A percentile compares a stretch with the other conserved stretches of the same genome.
Conservation (phyloP, 2,329 filamentous ascomycete species). For the Ilyonectria mors-panacis region DNA sequence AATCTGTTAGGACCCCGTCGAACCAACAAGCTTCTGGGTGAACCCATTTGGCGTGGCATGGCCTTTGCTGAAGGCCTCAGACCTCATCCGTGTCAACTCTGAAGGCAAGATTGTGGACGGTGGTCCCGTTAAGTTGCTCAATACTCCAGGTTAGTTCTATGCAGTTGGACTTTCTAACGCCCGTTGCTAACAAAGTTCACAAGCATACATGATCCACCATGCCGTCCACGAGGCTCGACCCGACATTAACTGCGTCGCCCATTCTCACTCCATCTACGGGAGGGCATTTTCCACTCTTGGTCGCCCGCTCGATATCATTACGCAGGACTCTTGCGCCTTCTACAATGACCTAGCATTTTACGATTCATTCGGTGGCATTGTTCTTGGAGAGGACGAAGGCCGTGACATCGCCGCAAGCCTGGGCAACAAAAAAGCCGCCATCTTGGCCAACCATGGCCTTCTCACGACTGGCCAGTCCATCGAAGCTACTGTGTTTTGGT, state of each 20-base stretch:
- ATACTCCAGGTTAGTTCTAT: conserved; percentile 13
- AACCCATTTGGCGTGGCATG: conserved; percentile 69
- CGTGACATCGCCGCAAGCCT: conserved; percentile 20
- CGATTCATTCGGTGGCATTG: conserved; percentile 18
- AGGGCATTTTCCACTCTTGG: conserved; percentile 24
- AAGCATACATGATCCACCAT: conserved; percentile 31
- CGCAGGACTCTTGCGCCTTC: conserved; percentile 30
- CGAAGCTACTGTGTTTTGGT: conserved; percentile 26
- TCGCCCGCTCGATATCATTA: conserved; percentile 20
- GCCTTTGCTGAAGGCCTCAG: conserved; percentile 67
- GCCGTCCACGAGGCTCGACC: conserved; percentile 26
- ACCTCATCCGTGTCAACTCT: conserved; percentile 76
- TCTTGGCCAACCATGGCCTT: conserved; percentile 28
- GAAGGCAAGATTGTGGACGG: conserved; percentile 74
- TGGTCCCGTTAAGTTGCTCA: conserved; percentile 53
- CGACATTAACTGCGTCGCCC: conserved; percentile 28
- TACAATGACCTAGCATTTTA: conserved; percentile 27
- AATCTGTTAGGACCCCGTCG: conserved; percentile 65
- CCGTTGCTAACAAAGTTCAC: not conserved
- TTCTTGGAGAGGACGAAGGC: conserved; percentile 22
- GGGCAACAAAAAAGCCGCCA: conserved; percentile 19
- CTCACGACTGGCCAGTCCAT: conserved; percentile 24
- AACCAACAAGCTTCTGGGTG: conserved; percentile 75
- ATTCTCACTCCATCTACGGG: conserved; percentile 27
- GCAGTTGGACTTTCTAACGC: not conserved